Evolutionary conservation across 1,139 yeast genomes (phyloP).

Genomic region (Zygosaccharomyces sapae): DNA sequence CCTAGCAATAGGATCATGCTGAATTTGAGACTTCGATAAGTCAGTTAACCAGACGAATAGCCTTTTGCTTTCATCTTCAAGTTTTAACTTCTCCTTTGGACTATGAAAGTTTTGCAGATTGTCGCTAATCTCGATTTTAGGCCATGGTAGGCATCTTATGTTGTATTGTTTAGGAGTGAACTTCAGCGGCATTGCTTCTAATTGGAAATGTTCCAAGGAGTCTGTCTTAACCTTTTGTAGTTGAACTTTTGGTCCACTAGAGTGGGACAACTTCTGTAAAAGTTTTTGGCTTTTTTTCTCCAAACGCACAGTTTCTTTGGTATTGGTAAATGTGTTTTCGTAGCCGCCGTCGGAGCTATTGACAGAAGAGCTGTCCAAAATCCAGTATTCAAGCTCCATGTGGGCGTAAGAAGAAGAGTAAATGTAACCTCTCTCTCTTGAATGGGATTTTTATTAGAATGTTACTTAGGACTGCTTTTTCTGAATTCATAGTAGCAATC

Average conservation of each 20-base stretch:
- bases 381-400: background rate
- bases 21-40: background rate
- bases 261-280: background rate
- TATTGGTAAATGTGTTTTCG: background rate
- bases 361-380: background rate
- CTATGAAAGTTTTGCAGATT: background rate
- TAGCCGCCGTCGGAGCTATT: slow-evolving; percentile 14
- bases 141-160: background rate
- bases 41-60: slow-evolving; percentile 4
- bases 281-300: slow-evolving; percentile 8
- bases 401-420: no score
- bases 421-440: no score
- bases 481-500: no score
- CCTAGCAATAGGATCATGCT: background rate
- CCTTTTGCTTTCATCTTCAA: slow-evolving; percentile 3
- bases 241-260: background rate
- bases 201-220: background rate
- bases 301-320: slow-evolving; percentile 9
- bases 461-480: no score
- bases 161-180: background rate
- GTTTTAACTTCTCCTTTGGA: slow-evolving; percentile 4
- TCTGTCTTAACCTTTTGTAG: background rate
- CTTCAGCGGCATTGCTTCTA: background rate
- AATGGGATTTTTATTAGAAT: no score
- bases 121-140: background rate